phyloP scores from a whole-genome alignment of 306 rosid genomes.

The Betula pendula region DNA sequence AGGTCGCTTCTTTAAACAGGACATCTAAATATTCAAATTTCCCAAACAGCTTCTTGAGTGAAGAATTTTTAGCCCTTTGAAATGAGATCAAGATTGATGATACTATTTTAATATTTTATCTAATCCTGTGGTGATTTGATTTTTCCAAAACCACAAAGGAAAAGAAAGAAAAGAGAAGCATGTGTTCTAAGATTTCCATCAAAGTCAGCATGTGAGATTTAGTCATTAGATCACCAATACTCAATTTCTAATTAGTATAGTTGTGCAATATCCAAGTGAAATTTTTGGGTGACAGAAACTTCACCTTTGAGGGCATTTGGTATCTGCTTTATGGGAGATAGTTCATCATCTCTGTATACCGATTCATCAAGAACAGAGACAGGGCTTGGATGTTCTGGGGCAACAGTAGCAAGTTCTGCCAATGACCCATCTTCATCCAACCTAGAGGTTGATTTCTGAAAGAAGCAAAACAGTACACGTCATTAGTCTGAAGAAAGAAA shows the following conservation, averaged over 20 bases:
- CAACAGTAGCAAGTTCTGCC: conserved; percentile 52
- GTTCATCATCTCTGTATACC: conserved; percentile 56
- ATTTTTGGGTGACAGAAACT: conserved; percentile 16
- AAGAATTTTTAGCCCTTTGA: background rate
- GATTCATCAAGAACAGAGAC: conserved; percentile 76
- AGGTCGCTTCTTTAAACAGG: background rate
- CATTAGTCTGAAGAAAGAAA: conserved; percentile 4
- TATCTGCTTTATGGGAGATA: conserved; percentile 60
- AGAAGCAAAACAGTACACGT: background rate
- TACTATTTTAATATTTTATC: background rate
- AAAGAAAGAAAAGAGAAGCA: background rate
- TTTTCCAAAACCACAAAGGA: background rate
- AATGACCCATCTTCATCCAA: conserved; percentile 49
- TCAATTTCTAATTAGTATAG: conserved; percentile 6
- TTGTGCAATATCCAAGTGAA: background rate
- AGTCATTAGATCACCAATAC: conserved; percentile 5
- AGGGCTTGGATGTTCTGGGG: conserved; percentile 78
- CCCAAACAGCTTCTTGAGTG: background rate
- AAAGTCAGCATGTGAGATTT: conserved; percentile 2
- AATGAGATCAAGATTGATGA: background rate
- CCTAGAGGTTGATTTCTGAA: conserved; percentile 55
- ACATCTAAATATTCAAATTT: background rate
- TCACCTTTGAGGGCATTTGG: conserved; percentile 58
- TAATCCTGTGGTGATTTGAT: conserved; percentile 11
- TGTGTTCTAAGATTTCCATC: conserved; percentile 8